Evolutionary conservation across 345 rosid species (phyloP).

Genomic region (Bruguiera sexangula): DNA sequence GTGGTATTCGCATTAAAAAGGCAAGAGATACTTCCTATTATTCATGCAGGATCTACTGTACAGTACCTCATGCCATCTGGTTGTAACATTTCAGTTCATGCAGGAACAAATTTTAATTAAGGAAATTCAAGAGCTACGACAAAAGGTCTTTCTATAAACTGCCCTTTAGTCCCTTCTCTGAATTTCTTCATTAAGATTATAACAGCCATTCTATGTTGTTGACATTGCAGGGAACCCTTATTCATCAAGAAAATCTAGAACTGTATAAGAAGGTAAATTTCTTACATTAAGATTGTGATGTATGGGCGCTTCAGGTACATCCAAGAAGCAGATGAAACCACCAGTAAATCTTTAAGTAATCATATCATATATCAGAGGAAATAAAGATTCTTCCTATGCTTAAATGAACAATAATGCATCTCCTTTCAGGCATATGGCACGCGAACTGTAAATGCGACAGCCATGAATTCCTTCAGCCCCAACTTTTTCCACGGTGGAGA

Average conservation of each 20-base stretch:
- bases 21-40: slow-evolving; percentile 21
- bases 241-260: slow-evolving; percentile 43
- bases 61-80: not conserved
- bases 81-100: slow-evolving; percentile 16
- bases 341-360: not conserved
- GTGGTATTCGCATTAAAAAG: slow-evolving; percentile 65
- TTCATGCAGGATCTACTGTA: not conserved
- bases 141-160: slow-evolving; percentile 33
- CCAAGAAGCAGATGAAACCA: not conserved
- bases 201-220: not conserved
- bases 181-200: not conserved
- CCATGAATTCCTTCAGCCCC: slow-evolving; percentile 27
- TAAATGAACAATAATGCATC: not conserved
- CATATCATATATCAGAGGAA: not conserved
- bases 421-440: slow-evolving; percentile 46
- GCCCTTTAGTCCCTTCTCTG: not conserved
- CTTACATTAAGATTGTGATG: not conserved
- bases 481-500: slow-evolving; percentile 25
- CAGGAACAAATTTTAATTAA: slow-evolving; percentile 51
- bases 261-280: slow-evolving; percentile 39
- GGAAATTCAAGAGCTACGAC: slow-evolving; percentile 52
- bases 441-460: slow-evolving; percentile 24
- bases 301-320: not conserved
- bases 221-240: slow-evolving; percentile 27
- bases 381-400: not conserved